Conservation (phyloP, 2,329 filamentous ascomycete genomes). For the Fusarium denticulatum region DNA sequence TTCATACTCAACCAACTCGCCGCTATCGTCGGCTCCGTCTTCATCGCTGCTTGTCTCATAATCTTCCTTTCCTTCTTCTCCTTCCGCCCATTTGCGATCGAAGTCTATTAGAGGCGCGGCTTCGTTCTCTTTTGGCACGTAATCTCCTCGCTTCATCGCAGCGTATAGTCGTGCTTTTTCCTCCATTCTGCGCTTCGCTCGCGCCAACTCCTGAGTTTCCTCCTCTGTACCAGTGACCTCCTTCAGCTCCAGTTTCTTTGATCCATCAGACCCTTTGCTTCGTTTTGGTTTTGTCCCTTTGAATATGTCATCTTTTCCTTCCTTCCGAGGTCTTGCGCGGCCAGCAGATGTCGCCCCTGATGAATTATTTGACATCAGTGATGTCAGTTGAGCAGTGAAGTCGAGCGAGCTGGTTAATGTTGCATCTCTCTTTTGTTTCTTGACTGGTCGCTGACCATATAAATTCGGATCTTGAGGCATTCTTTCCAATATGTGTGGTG, state of each 20-base stretch:
- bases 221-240: constrained; percentile 66
- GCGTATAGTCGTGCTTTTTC: constrained; percentile 90
- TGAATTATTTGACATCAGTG: constrained; percentile 71
- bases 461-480: constrained; percentile 75
- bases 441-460: constrained; percentile 79
- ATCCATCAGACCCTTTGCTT: constrained; percentile 48
- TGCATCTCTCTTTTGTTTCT: constrained; percentile 75
- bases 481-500: constrained; percentile 6
- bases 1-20: constrained; percentile 82
- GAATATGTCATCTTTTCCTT: constrained; percentile 60
- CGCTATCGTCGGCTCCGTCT: constrained; percentile 55
- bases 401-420: constrained; percentile 78
- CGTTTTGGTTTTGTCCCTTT: constrained; percentile 43
- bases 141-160: constrained; percentile 89
- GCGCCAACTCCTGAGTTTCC: constrained; percentile 73
- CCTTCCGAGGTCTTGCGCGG: constrained; percentile 58
- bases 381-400: constrained; percentile 89
- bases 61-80: constrained; percentile 65
- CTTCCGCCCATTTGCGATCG: constrained; percentile 92
- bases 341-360: constrained; percentile 55
- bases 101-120: constrained; percentile 85
- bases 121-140: constrained; percentile 72
- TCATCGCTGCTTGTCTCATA: constrained; percentile 60
- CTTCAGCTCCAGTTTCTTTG: constrained; percentile 59
- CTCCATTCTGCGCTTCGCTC: constrained; percentile 84